A percentile compares a stretch with the other conserved stretches of the same genome.
These are phyloP conservation scores for Microcos paniculata DNA, from an alignment of 345 rosid genomes.

Conservation along the genomic window DNA sequence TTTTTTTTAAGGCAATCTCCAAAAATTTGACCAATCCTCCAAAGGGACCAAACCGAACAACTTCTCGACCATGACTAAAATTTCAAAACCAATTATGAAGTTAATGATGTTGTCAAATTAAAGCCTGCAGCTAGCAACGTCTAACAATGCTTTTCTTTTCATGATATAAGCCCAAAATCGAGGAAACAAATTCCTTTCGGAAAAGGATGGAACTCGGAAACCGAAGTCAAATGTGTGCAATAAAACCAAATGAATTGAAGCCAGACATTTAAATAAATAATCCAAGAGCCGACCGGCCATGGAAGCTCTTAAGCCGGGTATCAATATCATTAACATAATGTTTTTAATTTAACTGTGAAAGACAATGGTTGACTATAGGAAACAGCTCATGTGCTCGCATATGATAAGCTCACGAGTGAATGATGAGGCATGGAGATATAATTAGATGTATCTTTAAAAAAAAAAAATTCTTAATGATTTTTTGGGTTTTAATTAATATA, in stretches of 20 bases:
- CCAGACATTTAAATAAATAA: neutral
- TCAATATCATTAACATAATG: conserved; percentile 4
- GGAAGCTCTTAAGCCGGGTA: conserved; percentile 13
- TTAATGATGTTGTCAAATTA: neutral
- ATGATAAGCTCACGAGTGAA: conserved; percentile 51
- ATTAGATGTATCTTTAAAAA: conserved; percentile 21
- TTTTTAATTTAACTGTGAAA: neutral
- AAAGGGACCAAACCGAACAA: neutral
- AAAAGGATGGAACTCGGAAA: conserved; percentile 11
- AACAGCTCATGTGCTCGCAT: conserved; percentile 59
- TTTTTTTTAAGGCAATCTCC: no score
- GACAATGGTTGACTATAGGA: conserved; percentile 37
- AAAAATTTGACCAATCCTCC: neutral
- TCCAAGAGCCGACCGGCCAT: neutral
- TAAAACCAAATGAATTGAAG: neutral
- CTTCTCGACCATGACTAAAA: neutral
- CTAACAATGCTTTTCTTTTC: neutral
- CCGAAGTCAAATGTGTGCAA: neutral
- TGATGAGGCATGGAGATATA: conserved; percentile 26
- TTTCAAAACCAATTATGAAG: conserved; percentile 6
- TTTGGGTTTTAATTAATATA: conserved; percentile 17
- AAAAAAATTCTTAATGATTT: neutral
- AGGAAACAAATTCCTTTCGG: conserved; percentile 1
- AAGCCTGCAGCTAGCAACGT: neutral
- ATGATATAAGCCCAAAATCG: neutral